Evolutionary conservation across 2,329 filamentous ascomycete genomes (phyloP).

Genomic region (Penicillium rolfsii): DNA sequence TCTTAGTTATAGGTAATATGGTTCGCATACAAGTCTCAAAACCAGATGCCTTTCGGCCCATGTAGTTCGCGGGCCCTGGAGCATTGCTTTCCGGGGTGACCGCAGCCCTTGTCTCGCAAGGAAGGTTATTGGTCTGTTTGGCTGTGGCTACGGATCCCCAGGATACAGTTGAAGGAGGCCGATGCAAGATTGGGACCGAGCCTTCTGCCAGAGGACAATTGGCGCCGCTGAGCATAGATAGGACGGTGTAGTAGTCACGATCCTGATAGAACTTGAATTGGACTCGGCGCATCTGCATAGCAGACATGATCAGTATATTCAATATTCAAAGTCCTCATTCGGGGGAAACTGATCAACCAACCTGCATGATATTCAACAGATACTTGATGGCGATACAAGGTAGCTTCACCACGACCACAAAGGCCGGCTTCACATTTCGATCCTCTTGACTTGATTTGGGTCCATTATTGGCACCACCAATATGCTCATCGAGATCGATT

Average conservation of each 20-base stretch:
- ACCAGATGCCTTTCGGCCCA: slow-evolving; percentile 6
- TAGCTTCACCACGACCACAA: slow-evolving; percentile 49
- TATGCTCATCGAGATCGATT: slow-evolving; percentile 43
- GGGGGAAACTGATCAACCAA: slow-evolving; percentile 11
- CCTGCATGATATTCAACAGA: slow-evolving; percentile 38
- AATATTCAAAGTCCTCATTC: not conserved
- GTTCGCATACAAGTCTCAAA: slow-evolving; percentile 16
- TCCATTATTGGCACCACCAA: slow-evolving; percentile 30
- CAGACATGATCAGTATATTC: not conserved
- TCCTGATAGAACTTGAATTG: slow-evolving; percentile 49
- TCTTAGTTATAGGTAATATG: no score
- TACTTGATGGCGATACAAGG: slow-evolving; percentile 54
- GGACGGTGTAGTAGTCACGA: slow-evolving; percentile 46
- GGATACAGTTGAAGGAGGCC: slow-evolving; percentile 34
- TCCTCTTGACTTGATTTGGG: slow-evolving; percentile 21
- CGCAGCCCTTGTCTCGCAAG: slow-evolving; percentile 3
- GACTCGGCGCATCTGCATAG: slow-evolving; percentile 46
- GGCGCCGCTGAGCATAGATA: slow-evolving; percentile 46
- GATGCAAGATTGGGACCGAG: slow-evolving; percentile 28
- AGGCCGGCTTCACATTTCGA: slow-evolving; percentile 32
- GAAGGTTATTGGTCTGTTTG: slow-evolving; percentile 12
- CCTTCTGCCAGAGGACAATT: slow-evolving; percentile 51
- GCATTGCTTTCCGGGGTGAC: slow-evolving; percentile 14
- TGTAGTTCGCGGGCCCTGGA: slow-evolving; percentile 7
- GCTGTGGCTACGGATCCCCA: slow-evolving; percentile 23